Percentiles rank a stretch among this genome's conserved stretches.
These are phyloP conservation scores for Talaromyces borbonicus DNA, from an alignment of 495 filamentous ascomycete genomes.

Conservation along the genomic window DNA sequence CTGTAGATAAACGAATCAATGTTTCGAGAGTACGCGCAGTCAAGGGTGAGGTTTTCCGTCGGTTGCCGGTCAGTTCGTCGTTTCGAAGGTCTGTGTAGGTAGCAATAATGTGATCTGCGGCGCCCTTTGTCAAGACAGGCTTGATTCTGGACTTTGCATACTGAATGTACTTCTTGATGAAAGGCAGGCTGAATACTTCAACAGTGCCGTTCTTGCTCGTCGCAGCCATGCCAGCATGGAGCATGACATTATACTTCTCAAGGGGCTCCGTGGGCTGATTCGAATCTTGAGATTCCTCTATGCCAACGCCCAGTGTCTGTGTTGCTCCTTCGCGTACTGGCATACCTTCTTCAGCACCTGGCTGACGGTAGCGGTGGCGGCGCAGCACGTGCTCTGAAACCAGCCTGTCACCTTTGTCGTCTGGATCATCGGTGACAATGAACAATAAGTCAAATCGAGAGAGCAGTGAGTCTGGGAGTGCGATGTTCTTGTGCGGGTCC, in stretches of 20 bases:
- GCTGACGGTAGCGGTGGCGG: slow-evolving; percentile 93
- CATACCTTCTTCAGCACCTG: slow-evolving; percentile 89
- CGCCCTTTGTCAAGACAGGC: slow-evolving; percentile 85
- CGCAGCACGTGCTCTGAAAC: slow-evolving; percentile 94
- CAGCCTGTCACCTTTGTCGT: slow-evolving; percentile 80
- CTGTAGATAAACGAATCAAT: slow-evolving; percentile 90
- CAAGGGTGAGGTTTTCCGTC: slow-evolving; percentile 87
- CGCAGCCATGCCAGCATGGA: slow-evolving; percentile 82
- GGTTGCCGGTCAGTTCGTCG: slow-evolving; percentile 89
- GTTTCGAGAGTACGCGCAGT: slow-evolving; percentile 97
- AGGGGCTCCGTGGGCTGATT: slow-evolving; percentile 77
- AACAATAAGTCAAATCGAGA: slow-evolving; percentile 99
- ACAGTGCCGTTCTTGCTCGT: slow-evolving; percentile 59
- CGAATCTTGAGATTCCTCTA: slow-evolving; percentile 65
- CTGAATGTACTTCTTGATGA: slow-evolving; percentile 99
- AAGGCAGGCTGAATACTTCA: slow-evolving; percentile 94
- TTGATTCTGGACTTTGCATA: slow-evolving; percentile 91
- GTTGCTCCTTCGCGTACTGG: slow-evolving; percentile 82
- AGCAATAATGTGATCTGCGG: slow-evolving; percentile 81
- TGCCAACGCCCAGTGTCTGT: slow-evolving; percentile 81
- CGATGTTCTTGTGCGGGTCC: slow-evolving; percentile 97
- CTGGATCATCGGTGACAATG: slow-evolving; percentile 96
- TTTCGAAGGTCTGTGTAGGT: slow-evolving; percentile 94
- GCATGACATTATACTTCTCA: slow-evolving; percentile 93
- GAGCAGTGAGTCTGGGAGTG: slow-evolving; percentile 89